Percentiles rank a stretch among this genome's conserved stretches.
Conservation (phyloP, 495 filamentous ascomycete species). For the Cetradonia linearis region DNA sequence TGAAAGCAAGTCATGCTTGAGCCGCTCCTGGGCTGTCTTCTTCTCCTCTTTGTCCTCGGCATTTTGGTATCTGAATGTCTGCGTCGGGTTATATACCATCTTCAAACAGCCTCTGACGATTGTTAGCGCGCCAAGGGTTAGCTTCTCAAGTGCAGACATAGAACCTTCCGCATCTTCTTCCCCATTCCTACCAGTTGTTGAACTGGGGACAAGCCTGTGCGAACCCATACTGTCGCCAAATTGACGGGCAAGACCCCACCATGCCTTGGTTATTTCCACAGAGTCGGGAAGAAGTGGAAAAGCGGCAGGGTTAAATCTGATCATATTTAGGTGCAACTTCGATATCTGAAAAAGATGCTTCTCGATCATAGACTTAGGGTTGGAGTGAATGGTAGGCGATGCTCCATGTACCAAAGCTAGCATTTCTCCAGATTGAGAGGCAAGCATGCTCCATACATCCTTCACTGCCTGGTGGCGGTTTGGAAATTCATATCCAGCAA, state of each 20-base stretch:
- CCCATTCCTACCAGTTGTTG: slow-evolving; percentile 40
- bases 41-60: slow-evolving; percentile 57
- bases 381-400: slow-evolving; percentile 21
- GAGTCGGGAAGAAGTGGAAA: slow-evolving; percentile 75
- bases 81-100: slow-evolving; percentile 68
- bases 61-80: slow-evolving; percentile 72
- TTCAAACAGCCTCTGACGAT: slow-evolving; percentile 73
- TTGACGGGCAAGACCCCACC: slow-evolving; percentile 69
- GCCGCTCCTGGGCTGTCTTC: slow-evolving; percentile 47
- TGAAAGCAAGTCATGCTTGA: slow-evolving; percentile 65
- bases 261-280: slow-evolving; percentile 59
- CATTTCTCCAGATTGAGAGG: slow-evolving; percentile 62
- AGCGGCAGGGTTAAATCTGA: slow-evolving; percentile 58
- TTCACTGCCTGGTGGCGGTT: slow-evolving; percentile 64
- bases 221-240: slow-evolving; percentile 63
- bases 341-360: slow-evolving; percentile 82
- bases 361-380: slow-evolving; percentile 31
- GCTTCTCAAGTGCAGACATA: slow-evolving; percentile 56
- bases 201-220: slow-evolving; percentile 29
- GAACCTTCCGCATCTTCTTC: slow-evolving; percentile 40
- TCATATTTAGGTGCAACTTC: slow-evolving; percentile 84
- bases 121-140: slow-evolving; percentile 70
- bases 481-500: slow-evolving; percentile 74
- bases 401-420: slow-evolving; percentile 31
- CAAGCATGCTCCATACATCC: slow-evolving; percentile 63